phyloP scores from a whole-genome alignment of 2,329 filamentous ascomycete genomes.

The Aspergillus persii region DNA sequence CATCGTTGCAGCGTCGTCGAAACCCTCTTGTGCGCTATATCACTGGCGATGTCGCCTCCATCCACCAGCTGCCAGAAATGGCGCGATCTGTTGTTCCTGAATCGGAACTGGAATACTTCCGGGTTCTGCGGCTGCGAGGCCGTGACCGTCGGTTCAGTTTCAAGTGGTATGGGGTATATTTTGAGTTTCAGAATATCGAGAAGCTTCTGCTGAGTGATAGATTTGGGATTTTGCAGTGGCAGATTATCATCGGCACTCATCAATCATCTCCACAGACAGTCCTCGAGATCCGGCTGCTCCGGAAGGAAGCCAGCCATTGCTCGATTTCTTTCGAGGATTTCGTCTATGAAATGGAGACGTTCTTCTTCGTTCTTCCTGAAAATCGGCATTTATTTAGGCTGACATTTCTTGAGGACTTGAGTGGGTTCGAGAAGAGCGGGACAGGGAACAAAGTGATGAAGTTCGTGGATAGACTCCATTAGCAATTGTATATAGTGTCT shows the following conservation, averaged over 20 bases:
- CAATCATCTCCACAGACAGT: constrained; percentile 8
- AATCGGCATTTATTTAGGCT: constrained; percentile 16
- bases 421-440: constrained; percentile 17
- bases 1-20: constrained; percentile 41
- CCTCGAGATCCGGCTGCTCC: constrained; percentile 20
- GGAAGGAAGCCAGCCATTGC: not conserved
- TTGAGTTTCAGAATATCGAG: constrained; percentile 35
- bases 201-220: constrained; percentile 20
- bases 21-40: constrained; percentile 48
- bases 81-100: constrained; percentile 17
- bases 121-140: constrained; percentile 40
- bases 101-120: constrained; percentile 24
- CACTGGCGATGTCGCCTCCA: constrained; percentile 44
- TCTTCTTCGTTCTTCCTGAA: constrained; percentile 4
- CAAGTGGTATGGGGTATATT: constrained; percentile 40
- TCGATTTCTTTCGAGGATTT: not conserved
- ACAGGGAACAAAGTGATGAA: constrained; percentile 22
- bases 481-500: not conserved
- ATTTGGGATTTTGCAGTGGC: constrained; percentile 43
- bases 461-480: constrained; percentile 16
- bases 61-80: constrained; percentile 34
- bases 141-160: constrained; percentile 48
- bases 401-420: constrained; percentile 10
- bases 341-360: not conserved
- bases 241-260: constrained; percentile 34